These are phyloP conservation scores for Nepenthes gracilis DNA, from an alignment of 148 eudicot genomes.

Conservation along the genomic window DNA sequence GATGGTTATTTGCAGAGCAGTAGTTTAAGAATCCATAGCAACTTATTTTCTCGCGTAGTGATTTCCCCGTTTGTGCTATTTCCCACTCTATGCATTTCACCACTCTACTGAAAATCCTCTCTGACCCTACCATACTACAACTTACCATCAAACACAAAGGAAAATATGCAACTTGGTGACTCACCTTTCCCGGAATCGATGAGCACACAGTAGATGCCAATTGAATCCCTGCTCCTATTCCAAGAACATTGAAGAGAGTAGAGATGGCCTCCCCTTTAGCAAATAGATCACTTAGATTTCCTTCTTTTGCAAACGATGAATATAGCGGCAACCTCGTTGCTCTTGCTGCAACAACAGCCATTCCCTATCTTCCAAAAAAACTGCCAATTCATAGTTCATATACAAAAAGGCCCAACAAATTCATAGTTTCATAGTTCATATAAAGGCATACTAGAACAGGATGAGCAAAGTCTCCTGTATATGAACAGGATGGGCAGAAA, in stretches of 20 bases:
- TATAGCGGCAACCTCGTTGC: conserved; percentile 95
- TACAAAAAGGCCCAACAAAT: not conserved
- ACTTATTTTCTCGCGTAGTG: too few species aligned
- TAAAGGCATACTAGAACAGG: not conserved
- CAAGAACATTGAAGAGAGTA: conserved; percentile 80
- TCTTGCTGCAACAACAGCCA: conserved; percentile 98
- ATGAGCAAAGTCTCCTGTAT: too few species aligned
- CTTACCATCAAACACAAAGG: not conserved
- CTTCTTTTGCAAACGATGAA: conserved; percentile 99
- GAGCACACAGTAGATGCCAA: conserved; percentile 91
- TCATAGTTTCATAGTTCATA: not conserved
- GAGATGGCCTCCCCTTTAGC: conserved; percentile 99
- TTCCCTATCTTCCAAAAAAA: conserved; percentile 49
- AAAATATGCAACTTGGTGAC: not conserved
- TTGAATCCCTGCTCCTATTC: conserved; percentile 85
- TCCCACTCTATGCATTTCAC: not conserved
- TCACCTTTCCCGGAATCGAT: conserved; percentile 90
- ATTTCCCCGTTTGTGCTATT: too few species aligned
- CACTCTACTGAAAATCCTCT: not conserved
- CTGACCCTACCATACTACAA: too few species aligned
- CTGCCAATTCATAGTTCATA: conserved; percentile 2
- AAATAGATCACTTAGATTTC: conserved; percentile 91
- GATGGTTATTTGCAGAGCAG: too few species aligned
- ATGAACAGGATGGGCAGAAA: too few species aligned
- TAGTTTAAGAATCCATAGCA: too few species aligned